Evolutionary conservation across 441 rosid species (phyloP).

Genomic region (Rhodomyrtus psidioides): DNA sequence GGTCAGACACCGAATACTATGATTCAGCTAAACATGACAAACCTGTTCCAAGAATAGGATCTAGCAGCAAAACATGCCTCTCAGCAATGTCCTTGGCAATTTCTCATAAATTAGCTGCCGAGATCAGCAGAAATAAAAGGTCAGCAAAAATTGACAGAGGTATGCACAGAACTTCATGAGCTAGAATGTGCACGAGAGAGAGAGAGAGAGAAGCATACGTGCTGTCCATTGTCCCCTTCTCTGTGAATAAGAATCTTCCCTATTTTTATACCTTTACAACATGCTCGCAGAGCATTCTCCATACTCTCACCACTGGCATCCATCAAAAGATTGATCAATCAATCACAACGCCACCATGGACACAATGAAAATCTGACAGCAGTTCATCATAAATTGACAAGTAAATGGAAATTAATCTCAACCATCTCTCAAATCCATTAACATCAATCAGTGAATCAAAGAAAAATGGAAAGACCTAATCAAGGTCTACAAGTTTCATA

Average conservation of each 20-base stretch:
- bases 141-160: not conserved
- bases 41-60: constrained; percentile 99
- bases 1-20: not conserved
- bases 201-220: constrained; percentile 27
- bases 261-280: constrained; percentile 95
- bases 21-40: not conserved
- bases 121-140: constrained; percentile 3
- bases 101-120: constrained; percentile 89
- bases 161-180: not conserved
- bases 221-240: constrained; percentile 97
- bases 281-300: constrained; percentile 96
- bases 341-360: not conserved
- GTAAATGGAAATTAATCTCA: not conserved
- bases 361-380: not conserved
- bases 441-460: not conserved
- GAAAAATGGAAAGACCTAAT: not conserved
- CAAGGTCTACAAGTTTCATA: not conserved
- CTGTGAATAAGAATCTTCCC: constrained; percentile 94
- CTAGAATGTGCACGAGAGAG: not conserved
- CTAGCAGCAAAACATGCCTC: constrained; percentile 82
- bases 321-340: not conserved
- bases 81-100: constrained; percentile 76
- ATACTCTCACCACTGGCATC: constrained; percentile 86
- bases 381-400: not conserved
- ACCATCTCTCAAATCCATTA: not conserved